phyloP scores from a whole-genome alignment of 208 protist species.

The Leishmania amazonensis region DNA sequence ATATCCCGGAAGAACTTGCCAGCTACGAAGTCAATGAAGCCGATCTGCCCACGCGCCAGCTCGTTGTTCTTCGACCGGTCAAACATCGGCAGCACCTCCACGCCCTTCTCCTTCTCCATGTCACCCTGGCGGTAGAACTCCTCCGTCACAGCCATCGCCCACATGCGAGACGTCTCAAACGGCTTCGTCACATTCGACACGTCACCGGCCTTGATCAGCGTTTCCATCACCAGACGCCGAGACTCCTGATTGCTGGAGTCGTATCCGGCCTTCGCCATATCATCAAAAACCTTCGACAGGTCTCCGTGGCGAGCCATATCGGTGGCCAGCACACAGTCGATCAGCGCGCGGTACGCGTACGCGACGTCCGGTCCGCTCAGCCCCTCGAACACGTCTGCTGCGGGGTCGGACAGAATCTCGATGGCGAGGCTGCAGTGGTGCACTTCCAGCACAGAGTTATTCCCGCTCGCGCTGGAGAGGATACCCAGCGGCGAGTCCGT shows the following conservation, averaged over 20 bases:
- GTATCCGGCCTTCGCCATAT: conserved; percentile 23
- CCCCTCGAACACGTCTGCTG: conserved; percentile 74
- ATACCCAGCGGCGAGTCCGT: conserved; percentile 87
- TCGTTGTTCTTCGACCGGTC: conserved; percentile 84
- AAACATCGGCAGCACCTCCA: conserved; percentile 87
- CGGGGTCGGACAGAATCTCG: conserved; percentile 80
- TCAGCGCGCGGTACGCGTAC: conserved; percentile 66
- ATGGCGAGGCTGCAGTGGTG: conserved; percentile 90
- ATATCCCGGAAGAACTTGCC: conserved; percentile 82
- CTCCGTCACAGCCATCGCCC: conserved; percentile 87
- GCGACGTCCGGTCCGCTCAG: conserved; percentile 44
- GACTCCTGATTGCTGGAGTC: conserved; percentile 25
- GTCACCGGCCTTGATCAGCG: conserved; percentile 83
- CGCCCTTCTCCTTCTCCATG: conserved; percentile 87
- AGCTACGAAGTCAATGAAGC: conserved; percentile 88
- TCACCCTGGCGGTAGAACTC: conserved; percentile 91
- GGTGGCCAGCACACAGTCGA: conserved; percentile 86
- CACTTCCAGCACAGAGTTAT: conserved; percentile 84
- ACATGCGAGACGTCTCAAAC: conserved; percentile 81
- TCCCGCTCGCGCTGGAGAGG: conserved; percentile 79
- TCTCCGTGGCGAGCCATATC: conserved; percentile 60
- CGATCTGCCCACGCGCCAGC: conserved; percentile 85
- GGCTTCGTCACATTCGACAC: conserved; percentile 89
- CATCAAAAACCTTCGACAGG: conserved; percentile 37
- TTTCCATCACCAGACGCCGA: conserved; percentile 53